Evolutionary conservation across 768 basidiomycete species (phyloP).

Genomic region (Lactarius hengduanensis): DNA sequence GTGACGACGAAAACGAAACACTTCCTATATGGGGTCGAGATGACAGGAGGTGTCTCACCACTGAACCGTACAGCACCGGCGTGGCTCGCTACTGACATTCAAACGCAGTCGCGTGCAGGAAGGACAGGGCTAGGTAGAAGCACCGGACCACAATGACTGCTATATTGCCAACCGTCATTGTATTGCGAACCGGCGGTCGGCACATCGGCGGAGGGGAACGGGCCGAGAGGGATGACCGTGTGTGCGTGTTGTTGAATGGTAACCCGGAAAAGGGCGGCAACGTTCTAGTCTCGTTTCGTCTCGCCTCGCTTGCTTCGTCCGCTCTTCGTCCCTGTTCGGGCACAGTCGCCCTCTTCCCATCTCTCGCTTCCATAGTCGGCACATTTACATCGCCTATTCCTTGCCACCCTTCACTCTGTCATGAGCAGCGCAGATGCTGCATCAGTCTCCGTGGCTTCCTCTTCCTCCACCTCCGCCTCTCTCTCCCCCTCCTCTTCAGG

Average conservation of each 20-base stretch:
- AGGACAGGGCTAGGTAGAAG: no score
- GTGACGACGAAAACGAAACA: neutral
- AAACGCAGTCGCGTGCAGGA: no score
- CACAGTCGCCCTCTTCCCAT: conserved; percentile 17
- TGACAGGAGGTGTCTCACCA: neutral
- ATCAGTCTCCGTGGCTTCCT: conserved; percentile 33
- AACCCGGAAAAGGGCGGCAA: conserved; percentile 22
- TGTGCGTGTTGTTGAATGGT: conserved; percentile 1
- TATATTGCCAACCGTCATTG: no score
- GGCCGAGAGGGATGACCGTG: neutral
- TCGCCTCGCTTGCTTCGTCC: conserved; percentile 4
- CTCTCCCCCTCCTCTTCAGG: conserved; percentile 32
- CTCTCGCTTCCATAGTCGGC: conserved; percentile 14
- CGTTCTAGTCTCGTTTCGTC: conserved; percentile 13
- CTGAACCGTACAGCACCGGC: neutral
- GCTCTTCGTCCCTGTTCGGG: conserved; percentile 10
- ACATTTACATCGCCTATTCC: conserved; percentile 15
- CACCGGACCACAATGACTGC: no score
- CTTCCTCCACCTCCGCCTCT: conserved; percentile 36
- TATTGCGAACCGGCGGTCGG: no score
- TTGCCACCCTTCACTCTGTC: conserved; percentile 31
- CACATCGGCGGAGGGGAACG: neutral
- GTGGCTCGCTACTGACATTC: neutral
- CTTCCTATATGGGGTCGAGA: neutral
- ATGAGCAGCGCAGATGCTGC: conserved; percentile 46